Percentiles rank a stretch among this genome's conserved stretches.
Evolutionary conservation across 768 basidiomycete genomes (phyloP).

Genomic region (Floccularia luteovirens): DNA sequence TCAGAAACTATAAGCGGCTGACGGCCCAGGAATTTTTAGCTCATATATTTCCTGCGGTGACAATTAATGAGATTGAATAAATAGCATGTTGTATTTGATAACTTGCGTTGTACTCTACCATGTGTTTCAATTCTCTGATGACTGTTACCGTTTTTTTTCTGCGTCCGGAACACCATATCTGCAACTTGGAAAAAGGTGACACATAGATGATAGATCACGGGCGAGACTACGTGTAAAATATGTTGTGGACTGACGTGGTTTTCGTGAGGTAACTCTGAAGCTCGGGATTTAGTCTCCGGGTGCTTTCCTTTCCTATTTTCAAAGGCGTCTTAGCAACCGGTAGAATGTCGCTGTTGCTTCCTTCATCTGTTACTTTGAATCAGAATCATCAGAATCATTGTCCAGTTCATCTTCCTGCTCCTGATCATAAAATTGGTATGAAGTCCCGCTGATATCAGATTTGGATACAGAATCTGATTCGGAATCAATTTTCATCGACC

Average conservation of each 20-base stretch:
- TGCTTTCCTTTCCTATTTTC: constrained; percentile 45
- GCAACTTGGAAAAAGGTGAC: constrained; percentile 5
- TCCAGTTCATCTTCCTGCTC: constrained; percentile 15
- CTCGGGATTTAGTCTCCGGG: constrained; percentile 12
- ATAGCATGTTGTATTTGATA: background rate
- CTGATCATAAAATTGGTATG: constrained; percentile 10
- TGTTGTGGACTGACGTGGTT: constrained; percentile 21
- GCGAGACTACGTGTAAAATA: constrained; percentile 85
- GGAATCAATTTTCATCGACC: background rate
- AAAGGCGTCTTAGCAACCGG: constrained; percentile 42
- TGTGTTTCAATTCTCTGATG: constrained; percentile 80
- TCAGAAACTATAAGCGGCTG: constrained; percentile 85
- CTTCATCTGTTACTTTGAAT: constrained; percentile 13
- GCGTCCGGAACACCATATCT: constrained; percentile 99
- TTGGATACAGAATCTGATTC: background rate
- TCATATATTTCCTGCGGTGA: constrained; percentile 82
- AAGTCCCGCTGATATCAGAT: constrained; percentile 6
- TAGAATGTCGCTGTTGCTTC: constrained; percentile 18
- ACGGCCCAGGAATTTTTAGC: constrained; percentile 84
- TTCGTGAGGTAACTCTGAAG: constrained; percentile 19
- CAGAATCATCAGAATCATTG: background rate
- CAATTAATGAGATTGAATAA: background rate
- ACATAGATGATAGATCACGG: too few relatives aligned
- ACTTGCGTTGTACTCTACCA: constrained; percentile 75
- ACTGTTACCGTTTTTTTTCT: constrained; percentile 97